phyloP scores from a whole-genome alignment of 495 filamentous ascomycete species.

The Barbatosphaeria neglecta region DNA sequence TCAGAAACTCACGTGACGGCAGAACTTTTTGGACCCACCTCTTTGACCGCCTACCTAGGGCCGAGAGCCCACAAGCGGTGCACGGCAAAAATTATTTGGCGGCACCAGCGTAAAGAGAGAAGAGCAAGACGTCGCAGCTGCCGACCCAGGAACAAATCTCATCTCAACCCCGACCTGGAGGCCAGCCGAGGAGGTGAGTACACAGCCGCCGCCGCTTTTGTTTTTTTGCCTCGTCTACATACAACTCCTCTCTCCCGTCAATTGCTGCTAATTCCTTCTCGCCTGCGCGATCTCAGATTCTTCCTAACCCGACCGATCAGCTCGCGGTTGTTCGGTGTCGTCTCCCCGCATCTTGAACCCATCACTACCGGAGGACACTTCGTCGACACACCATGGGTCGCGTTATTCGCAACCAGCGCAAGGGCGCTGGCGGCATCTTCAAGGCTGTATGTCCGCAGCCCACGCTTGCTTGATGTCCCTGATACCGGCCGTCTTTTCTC shows the following conservation, averaged over 20 bases:
- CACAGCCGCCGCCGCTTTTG: not conserved
- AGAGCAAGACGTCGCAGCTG: not conserved
- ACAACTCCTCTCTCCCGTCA: not conserved
- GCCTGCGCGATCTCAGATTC: not conserved
- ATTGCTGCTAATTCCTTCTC: not conserved
- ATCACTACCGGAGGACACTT: not conserved
- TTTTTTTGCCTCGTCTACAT: not conserved
- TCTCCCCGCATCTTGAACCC: not conserved
- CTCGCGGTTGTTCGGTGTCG: not conserved
- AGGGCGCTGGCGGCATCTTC: slow-evolving; percentile 97
- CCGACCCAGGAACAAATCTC: not conserved
- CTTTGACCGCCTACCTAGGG: not conserved
- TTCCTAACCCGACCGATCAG: not conserved
- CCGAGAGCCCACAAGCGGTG: not conserved
- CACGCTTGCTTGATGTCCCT: too few species aligned
- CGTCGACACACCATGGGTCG: not conserved
- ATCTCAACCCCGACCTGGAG: not conserved
- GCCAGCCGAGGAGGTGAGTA: not conserved
- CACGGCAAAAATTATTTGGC: not conserved
- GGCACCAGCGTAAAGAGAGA: not conserved
- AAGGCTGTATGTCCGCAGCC: slow-evolving; percentile 52
- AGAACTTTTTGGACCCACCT: not conserved
- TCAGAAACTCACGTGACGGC: not conserved
- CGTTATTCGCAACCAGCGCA: slow-evolving; percentile 89
- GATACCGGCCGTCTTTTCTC: too few species aligned